A percentile compares a stretch with the other conserved stretches of the same genome.
These are phyloP conservation scores for Tulasnella sp. DNA, from an alignment of 768 basidiomycete genomes.

Conservation along the genomic window DNA sequence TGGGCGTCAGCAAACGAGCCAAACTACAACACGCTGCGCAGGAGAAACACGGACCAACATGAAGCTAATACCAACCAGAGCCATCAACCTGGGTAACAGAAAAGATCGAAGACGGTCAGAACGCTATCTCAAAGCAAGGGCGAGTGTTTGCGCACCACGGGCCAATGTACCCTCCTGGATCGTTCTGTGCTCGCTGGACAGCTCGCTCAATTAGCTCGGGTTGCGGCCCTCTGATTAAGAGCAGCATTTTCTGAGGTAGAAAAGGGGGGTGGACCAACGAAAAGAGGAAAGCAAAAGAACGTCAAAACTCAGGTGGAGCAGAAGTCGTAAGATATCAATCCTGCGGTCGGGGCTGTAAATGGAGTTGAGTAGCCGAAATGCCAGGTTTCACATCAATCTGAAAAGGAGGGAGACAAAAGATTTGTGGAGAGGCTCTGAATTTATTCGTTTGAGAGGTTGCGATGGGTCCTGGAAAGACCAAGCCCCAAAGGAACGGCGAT, in stretches of 20 bases:
- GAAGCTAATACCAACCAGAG: neutral
- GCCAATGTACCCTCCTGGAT: neutral
- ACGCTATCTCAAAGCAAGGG: neutral
- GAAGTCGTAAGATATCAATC: no score
- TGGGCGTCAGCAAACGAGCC: neutral
- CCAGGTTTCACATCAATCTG: no score
- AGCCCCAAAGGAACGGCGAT: no score
- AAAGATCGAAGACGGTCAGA: neutral
- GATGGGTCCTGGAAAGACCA: no score
- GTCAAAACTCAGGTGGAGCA: no score
- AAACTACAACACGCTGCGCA: no score
- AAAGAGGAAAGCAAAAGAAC: no score
- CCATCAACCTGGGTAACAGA: neutral
- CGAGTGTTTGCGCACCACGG: neutral
- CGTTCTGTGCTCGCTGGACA: neutral
- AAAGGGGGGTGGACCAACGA: neutral
- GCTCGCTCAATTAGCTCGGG: neutral
- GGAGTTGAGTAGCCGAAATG: no score
- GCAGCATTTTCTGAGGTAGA: neutral
- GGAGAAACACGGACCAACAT: neutral
- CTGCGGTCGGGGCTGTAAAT: no score
- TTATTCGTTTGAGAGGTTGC: no score
- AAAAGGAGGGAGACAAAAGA: no score
- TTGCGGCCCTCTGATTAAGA: neutral
- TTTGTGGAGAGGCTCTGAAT: no score